phyloP scores from a whole-genome alignment of 2,329 filamentous ascomycete genomes.

The Aspergillus pseudoviridinutans region DNA sequence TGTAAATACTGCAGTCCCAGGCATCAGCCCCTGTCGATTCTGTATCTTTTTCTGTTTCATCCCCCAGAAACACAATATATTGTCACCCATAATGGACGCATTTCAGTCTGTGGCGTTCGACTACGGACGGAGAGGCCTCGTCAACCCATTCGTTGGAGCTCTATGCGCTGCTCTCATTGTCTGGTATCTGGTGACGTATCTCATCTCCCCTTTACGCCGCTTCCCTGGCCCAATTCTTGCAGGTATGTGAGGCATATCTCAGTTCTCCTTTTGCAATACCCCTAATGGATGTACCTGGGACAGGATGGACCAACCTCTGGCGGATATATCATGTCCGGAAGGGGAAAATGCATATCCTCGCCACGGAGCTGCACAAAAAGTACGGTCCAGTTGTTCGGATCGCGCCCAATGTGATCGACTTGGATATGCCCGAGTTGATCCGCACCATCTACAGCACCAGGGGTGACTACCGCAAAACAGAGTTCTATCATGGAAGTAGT shows the following conservation, averaged over 20 bases:
- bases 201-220: constrained; percentile 13
- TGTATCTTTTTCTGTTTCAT: too few relatives aligned
- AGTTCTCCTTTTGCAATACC: not conserved
- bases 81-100: not conserved
- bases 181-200: constrained; percentile 17
- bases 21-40: too few relatives aligned
- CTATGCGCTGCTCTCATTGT: constrained; percentile 3
- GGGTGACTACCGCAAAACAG: constrained; percentile 31
- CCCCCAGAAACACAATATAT: too few relatives aligned
- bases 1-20: too few relatives aligned
- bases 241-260: constrained; percentile 11
- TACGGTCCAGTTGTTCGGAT: constrained; percentile 42
- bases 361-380: constrained; percentile 27
- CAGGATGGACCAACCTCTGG: constrained; percentile 38
- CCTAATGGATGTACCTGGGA: not conserved
- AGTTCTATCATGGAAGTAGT: constrained; percentile 37
- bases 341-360: constrained; percentile 24
- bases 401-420: constrained; percentile 37
- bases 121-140: too few relatives aligned
- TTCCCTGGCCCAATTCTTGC: constrained; percentile 19
- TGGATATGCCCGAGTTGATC: constrained; percentile 37
- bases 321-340: constrained; percentile 26
- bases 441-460: constrained; percentile 36
- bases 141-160: not conserved
- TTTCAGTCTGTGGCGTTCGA: not conserved